Base-by-base conservation (phyloP, 768 basidiomycete genomes). In the Austroboletus festivus region DNA sequence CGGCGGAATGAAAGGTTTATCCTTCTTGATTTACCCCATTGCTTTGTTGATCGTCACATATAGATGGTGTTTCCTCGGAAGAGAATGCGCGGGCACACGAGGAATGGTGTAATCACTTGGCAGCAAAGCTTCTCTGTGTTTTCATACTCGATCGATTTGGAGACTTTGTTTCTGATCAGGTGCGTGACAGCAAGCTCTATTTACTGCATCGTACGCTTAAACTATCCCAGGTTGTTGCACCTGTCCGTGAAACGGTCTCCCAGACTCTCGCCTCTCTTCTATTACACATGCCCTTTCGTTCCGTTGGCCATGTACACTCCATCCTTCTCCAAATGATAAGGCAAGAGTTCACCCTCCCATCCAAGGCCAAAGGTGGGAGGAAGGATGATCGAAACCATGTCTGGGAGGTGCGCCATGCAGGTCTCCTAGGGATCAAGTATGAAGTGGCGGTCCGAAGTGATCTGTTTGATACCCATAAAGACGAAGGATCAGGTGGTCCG, bases 371-470 rank as follows among this genome's bases (percentile, higher is more conserved):
- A 38, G 50, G 57, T 35, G 60, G 67, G 44, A 69, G 64, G 42
- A 66, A 54, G 73, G 64, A 61, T 41, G 72, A 56, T 71, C 69
- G 56, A 38, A 69, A 63, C 46, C 90, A 94, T 67, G 79, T 93
- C 7, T 99, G 96, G 96, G 92, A 98, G 68, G 87, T 99, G 42
- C 79, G 95, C 46, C 96, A 99, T 72, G 94, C 96, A n/a, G 96
- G 96, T 23, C 71, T 99, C 50, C 78, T 98, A 9, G 96, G 96
- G 1, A 83, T 99, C 66, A 97, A 97, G 73, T 98, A 98, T 65
- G 91, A 97, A 66, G 93, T 98, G 31, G 96, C 95, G 13, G 96
- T 98, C 16, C 75, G 93, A 54, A 82, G 77, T 46, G 93, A 96
- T 63, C 70, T 97, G 20, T 83, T 98, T 48, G 68, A 64, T 21